A percentile compares a stretch with the other conserved stretches of the same genome.
Evolutionary conservation across 2,329 filamentous ascomycete species (phyloP).

Genomic region (Xenosphaeropsis pyriputrescens): DNA sequence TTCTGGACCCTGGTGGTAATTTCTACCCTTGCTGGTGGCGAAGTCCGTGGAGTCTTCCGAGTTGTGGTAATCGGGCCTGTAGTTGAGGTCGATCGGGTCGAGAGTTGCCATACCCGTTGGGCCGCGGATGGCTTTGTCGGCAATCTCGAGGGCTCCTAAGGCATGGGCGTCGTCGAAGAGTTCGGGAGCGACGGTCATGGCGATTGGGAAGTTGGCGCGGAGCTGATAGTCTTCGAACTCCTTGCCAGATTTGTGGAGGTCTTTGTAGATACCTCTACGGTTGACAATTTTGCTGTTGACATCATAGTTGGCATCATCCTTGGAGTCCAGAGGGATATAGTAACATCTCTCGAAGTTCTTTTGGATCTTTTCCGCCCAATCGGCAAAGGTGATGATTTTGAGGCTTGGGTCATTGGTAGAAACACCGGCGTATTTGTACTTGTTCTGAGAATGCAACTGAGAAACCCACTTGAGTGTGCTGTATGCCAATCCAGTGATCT

Average conservation of each 20-base stretch:
- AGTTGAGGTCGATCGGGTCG: slow-evolving; percentile 84
- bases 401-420: slow-evolving; percentile 39
- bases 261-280: slow-evolving; percentile 94
- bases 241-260: slow-evolving; percentile 85
- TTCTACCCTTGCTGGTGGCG: slow-evolving; percentile 81
- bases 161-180: slow-evolving; percentile 73
- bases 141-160: slow-evolving; percentile 62
- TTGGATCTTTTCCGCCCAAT: slow-evolving; percentile 73
- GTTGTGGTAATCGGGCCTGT: slow-evolving; percentile 89
- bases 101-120: slow-evolving; percentile 93
- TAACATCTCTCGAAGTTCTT: slow-evolving; percentile 85
- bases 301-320: slow-evolving; percentile 64
- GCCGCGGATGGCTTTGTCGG: slow-evolving; percentile 67
- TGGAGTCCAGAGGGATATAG: slow-evolving; percentile 58
- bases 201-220: slow-evolving; percentile 84
- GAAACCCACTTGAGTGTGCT: slow-evolving; percentile 75
- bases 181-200: slow-evolving; percentile 85
- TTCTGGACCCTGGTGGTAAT: slow-evolving; percentile 96
- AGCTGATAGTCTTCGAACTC: slow-evolving; percentile 97
- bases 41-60: slow-evolving; percentile 87
- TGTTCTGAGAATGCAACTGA: slow-evolving; percentile 47
- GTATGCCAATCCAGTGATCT: slow-evolving; percentile 89
- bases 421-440: slow-evolving; percentile 62
- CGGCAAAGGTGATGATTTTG: slow-evolving; percentile 49
- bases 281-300: slow-evolving; percentile 70